phyloP scores from a whole-genome alignment of 2,329 filamentous ascomycete genomes.

The Pseudogymnoascus sp. region DNA sequence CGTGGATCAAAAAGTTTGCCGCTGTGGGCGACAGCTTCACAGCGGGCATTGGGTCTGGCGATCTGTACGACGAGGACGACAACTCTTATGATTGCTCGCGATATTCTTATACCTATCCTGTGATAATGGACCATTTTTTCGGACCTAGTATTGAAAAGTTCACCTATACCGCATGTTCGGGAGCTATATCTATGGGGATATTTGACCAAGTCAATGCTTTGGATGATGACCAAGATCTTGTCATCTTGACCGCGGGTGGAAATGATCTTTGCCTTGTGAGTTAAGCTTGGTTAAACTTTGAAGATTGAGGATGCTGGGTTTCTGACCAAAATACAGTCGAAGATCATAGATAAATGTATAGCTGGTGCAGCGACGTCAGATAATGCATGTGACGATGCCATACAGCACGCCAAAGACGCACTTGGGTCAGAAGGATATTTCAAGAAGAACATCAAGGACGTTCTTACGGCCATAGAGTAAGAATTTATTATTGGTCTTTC shows the following conservation, averaged over 20 bases:
- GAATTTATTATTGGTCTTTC: neutral
- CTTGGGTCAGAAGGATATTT: conserved; percentile 21
- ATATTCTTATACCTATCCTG: conserved; percentile 25
- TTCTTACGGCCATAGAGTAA: conserved; percentile 19
- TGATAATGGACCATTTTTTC: conserved; percentile 21
- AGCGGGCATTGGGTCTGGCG: conserved; percentile 29
- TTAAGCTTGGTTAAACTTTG: conserved; percentile 1
- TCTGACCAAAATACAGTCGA: neutral
- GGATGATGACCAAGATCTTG: conserved; percentile 25
- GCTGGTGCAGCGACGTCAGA: conserved; percentile 15
- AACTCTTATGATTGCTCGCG: conserved; percentile 21
- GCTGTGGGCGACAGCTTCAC: conserved; percentile 33
- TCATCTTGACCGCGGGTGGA: conserved; percentile 31
- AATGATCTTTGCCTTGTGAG: conserved; percentile 31
- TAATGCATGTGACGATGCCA: conserved; percentile 12
- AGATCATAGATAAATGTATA: conserved; percentile 20
- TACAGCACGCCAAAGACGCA: conserved; percentile 22
- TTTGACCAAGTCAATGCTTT: conserved; percentile 24
- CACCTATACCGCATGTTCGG: conserved; percentile 25
- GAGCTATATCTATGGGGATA: conserved; percentile 22
- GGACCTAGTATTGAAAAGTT: conserved; percentile 22
- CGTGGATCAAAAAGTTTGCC: conserved; percentile 25
- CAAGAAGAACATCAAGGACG: conserved; percentile 22
- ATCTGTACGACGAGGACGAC: conserved; percentile 9
- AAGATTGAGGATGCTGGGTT: neutral